phyloP scores from a whole-genome alignment of 2,329 filamentous ascomycete genomes.

The Penicillium glabrum region DNA sequence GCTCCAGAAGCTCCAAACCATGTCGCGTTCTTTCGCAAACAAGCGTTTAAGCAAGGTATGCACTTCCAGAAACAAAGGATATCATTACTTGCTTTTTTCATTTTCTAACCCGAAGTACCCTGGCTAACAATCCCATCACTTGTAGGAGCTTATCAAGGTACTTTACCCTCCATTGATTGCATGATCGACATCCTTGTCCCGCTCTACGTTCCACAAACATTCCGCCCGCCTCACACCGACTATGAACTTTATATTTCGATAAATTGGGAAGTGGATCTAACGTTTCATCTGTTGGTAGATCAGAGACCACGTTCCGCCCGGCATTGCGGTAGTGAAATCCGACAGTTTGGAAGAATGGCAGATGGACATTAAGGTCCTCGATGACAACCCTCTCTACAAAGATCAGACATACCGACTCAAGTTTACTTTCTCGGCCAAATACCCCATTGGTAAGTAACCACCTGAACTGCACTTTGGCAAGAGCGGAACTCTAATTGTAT shows the following conservation, averaged over 20 bases:
- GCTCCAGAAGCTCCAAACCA: neutral
- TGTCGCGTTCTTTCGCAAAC: constrained; percentile 48
- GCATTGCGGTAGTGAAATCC: constrained; percentile 76
- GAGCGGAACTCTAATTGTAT: neutral
- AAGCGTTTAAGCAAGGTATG: constrained; percentile 50
- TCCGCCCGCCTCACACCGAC: neutral
- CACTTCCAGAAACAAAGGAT: neutral
- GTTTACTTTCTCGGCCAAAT: constrained; percentile 79
- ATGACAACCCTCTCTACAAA: constrained; percentile 83
- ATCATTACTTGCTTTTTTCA: neutral
- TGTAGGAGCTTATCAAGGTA: constrained; percentile 6
- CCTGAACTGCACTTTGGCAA: neutral
- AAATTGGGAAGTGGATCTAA: neutral
- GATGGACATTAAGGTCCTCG: constrained; percentile 87
- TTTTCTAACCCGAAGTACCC: neutral
- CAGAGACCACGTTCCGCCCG: constrained; percentile 59
- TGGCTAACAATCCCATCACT: neutral
- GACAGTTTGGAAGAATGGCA: constrained; percentile 87
- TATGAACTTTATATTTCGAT: neutral
- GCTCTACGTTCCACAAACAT: neutral
- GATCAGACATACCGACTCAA: constrained; percentile 79
- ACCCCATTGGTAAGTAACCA: constrained; percentile 78
- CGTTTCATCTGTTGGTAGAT: constrained; percentile 41
- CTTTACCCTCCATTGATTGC: neutral
- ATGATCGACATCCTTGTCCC: neutral